Evolutionary conservation across 2,329 filamentous ascomycete species (phyloP), one percentile per base, ranked within the genome.

Genomic region (Madurella fahalii): DNA sequence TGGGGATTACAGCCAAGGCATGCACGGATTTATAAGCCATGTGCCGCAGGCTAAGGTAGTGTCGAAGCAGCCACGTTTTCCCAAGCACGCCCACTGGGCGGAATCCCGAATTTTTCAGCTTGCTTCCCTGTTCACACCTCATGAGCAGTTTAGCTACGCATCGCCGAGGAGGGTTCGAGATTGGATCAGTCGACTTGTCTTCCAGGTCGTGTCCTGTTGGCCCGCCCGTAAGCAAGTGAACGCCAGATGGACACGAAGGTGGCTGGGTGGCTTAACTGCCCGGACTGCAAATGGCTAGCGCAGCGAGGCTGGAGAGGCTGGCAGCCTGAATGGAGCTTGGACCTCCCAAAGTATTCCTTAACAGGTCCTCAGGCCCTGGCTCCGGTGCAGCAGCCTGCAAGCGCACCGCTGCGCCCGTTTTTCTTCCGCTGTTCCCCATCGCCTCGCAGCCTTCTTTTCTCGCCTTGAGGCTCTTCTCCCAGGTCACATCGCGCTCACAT

Each of bases 381-480:
- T 20, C 47, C 43, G 47, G 50, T 39, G 34, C 46, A 25, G 17
- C 40, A 44, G 32, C 15, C 12, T 17, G 40, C 37, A 43, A 20
- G 16, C 40, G 30, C 31, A 47, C 34, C 43, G 25, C 56, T 52
- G 56, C 54, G 58, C 52, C 53, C 51, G 54, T 54, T 60, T 60
- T 52, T 56, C 53, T 49, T 55, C 46, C 37, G 31, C 50, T 32
- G 50, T 50, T 40, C 46, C 52, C 52, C 52, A 40, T 49, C 50
- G 43, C 37, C 49, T 32, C 46, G 18, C 52, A 53, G 52, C 53
- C 56, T 56, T 56, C 50, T 45, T 56, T 18, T 46, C 40, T 47
- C 53, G 20, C 37, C 42, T 47, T 50, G 59, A 57, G 52, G 54
- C 59, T 52, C 47, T 52, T 48, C 48, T 40, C 17, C 50, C 41